Evolutionary conservation across 2,329 filamentous ascomycete genomes (phyloP), one percentile per base, ranked within the genome.

Genomic region (Pseudocercospora cruenta): DNA sequence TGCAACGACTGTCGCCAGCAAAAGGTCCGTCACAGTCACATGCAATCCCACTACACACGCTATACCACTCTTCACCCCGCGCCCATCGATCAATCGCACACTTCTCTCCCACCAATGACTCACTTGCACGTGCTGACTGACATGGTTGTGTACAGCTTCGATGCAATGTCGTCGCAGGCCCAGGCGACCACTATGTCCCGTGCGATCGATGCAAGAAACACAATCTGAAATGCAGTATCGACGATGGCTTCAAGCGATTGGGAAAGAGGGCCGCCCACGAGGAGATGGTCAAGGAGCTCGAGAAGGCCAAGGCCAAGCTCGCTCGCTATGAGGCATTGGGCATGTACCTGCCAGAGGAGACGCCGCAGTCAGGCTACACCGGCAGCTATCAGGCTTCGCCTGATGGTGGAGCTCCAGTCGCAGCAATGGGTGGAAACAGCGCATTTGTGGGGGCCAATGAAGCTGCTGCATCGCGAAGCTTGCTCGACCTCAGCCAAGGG

Each of bases 1-100:
- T 94, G 91, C 80, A 94, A 94, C 76, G 91, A 94, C 79, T 94
- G 91, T 77, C 86, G 91, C 68, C 91, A 94, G 80, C 91, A 94
- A 80, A 94, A 94, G 84, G 91, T 92, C 85, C 55, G 75, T 63
- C 60, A 14, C 45, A 31, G 60, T 24, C 60, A 31, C 47, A 53
- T 53, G 21, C 47, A 22, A 26, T 53, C 47, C 47, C 47, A 14
- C 21, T n/a, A 28, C 21, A 31, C 26, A 14, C 54, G n/a, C 31
- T 21, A 16, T 21, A 7, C 26, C 54, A n/a, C 16, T 24, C 54
- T 6, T 28, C 53, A 33, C 22, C 26, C 53, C 53, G 16, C 16
- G 12, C 4, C 12, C 28, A 33, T 58, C 28, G 12, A 36, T 36
- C 33, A 36, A 36, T 36, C 33, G 16, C 33, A 16, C 33, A 14